Base-by-base conservation (phyloP, 148 eudicot genomes). In the Chenopodium suecicum region DNA sequence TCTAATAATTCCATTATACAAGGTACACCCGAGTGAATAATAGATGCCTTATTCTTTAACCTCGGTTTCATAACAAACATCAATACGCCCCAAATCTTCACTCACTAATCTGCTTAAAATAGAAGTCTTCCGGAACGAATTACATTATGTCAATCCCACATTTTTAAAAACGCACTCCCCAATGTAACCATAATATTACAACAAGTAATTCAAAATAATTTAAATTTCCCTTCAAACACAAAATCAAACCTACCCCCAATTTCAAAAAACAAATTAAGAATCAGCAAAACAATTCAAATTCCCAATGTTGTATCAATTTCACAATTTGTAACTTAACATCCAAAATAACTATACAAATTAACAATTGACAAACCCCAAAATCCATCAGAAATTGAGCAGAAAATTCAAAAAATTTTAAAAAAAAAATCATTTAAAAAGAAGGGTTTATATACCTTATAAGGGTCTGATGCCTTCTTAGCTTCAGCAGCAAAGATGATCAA, bases 381-480 rank as follows among this genome's bases (percentile, higher is more conserved):
- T 9, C 16, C 13, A 9, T 13, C 2, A 50, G 16, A 48, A 50
- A 9, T 50, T 50, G 54, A 11, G 16, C 54, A 50, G 54, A 9
- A 50, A 50, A 0, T 50, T 50, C 4, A 50, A 12, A 50, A 2
- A 2, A 0, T 0, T 11, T 9, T 0, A 47, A 5, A 11, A 11
- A 9, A 48, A 48, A 9, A 48, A 56, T 56, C 62, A 17, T 17
- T 56, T 54, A 74, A 56, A 25, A 17, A 23, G 31, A 71, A 71
- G 1, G 16, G 34, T 20, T 75, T 6, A 8, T 14, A 41, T 87
- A 88, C 92, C 92, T 90, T 86, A 56, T 92, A 92, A 32, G 89
- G 95, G 73, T 92, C 95, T 76, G 69, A 54, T 29, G 87, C 62
- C 68, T 83, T 90, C 70, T 84, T 89, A 74, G 91, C 91, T 78